Evolutionary conservation across 192 early-diverging fungal species (phyloP).

Genomic region (Coemansia sp.): DNA sequence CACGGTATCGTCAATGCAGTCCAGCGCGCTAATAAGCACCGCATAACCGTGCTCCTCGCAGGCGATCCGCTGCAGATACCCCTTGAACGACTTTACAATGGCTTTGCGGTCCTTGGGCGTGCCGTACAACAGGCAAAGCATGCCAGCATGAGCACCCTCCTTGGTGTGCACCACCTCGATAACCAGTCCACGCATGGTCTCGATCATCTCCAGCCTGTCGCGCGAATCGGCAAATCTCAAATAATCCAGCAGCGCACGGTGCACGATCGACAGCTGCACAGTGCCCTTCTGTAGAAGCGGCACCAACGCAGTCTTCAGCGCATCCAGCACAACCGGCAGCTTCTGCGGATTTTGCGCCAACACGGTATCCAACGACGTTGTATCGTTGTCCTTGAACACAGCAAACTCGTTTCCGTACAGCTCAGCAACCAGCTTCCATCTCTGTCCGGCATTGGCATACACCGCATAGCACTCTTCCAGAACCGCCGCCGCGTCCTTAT

Average conservation of each 20-base stretch:
- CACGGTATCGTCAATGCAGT: constrained; percentile 93
- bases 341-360: constrained; percentile 53
- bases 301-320: constrained; percentile 66
- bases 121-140: constrained; percentile 77
- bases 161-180: constrained; percentile 89
- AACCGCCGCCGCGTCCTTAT: constrained; percentile 84
- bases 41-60: constrained; percentile 88
- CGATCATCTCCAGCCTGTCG: constrained; percentile 65
- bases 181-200: constrained; percentile 78
- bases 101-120: constrained; percentile 89
- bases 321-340: constrained; percentile 60
- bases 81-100: constrained; percentile 85
- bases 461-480: constrained; percentile 84
- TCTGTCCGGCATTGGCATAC: constrained; percentile 76
- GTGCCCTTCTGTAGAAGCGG: constrained; percentile 84
- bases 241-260: constrained; percentile 86
- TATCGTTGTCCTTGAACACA: constrained; percentile 71
- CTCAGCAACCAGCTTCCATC: constrained; percentile 77
- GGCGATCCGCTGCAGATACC: constrained; percentile 76
- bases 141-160: constrained; percentile 85
- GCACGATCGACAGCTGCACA: constrained; percentile 77
- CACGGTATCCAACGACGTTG: constrained; percentile 47
- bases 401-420: constrained; percentile 94
- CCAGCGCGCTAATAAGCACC: constrained; percentile 80
- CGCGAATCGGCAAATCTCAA: constrained; percentile 68